Percentiles rank a stretch among this genome's conserved stretches.
Evolutionary conservation across 116 monocot species (phyloP).

Genomic region (Zostera marina): DNA sequence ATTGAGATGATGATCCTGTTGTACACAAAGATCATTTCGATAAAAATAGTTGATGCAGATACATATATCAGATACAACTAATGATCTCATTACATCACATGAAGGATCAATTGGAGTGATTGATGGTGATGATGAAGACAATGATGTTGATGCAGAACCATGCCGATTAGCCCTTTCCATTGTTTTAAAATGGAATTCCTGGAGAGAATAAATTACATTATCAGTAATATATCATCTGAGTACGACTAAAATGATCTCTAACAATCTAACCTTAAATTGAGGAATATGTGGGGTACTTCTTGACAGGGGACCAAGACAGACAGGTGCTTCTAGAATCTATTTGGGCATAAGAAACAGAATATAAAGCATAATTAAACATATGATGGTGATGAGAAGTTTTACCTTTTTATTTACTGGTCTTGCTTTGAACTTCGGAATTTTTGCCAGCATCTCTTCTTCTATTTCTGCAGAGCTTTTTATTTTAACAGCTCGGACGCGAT

Average conservation of each 20-base stretch:
- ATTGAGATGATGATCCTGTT: conserved; percentile 5
- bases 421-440: conserved; percentile 88
- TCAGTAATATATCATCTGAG: too few relatives aligned
- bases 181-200: conserved; percentile 84
- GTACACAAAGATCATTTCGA: not conserved
- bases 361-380: too few relatives aligned
- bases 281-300: conserved; percentile 49
- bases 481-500: conserved; percentile 69
- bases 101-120: conserved; percentile 20
- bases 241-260: too few relatives aligned
- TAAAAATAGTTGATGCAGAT: not conserved
- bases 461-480: conserved; percentile 79
- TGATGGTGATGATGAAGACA: conserved; percentile 27
- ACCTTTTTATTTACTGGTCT: conserved; percentile 88
- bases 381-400: not conserved
- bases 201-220: too few relatives aligned
- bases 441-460: conserved; percentile 89
- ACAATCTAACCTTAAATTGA: conserved; percentile 18
- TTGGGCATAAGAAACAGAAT: too few relatives aligned
- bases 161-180: conserved; percentile 66
- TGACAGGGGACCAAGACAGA: conserved; percentile 14
- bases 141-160: not conserved
- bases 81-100: conserved; percentile 18
- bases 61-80: not conserved
- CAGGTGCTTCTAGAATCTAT: conserved; percentile 66